phyloP scores from a whole-genome alignment of 1,284 basidiomycete species.

The Moesziomyces parantarcticus region DNA sequence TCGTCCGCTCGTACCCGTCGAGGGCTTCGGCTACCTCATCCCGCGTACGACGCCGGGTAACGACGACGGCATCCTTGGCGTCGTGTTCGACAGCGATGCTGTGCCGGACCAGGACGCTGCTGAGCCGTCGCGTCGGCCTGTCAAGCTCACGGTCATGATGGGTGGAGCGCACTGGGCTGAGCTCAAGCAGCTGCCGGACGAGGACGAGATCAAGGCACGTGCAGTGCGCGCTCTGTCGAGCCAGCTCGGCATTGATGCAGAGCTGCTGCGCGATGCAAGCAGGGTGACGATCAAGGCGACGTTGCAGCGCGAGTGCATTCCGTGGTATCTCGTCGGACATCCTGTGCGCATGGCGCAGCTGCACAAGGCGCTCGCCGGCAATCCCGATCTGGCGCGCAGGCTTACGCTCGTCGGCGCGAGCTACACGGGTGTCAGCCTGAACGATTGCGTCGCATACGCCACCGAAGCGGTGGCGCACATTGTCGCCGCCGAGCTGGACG shows the following conservation, averaged over 20 bases:
- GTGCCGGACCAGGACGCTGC: constrained; percentile 62
- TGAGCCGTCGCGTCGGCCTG: constrained; percentile 32
- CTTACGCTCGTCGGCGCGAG: constrained; percentile 85
- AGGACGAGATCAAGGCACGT: constrained; percentile 35
- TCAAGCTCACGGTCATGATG: constrained; percentile 89
- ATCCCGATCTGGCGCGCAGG: constrained; percentile 71
- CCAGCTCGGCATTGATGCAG: constrained; percentile 50
- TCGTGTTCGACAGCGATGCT: constrained; percentile 75
- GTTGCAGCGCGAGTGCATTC: constrained; percentile 82
- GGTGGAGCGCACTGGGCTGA: constrained; percentile 75
- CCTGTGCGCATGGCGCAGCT: constrained; percentile 77
- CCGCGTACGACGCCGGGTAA: constrained; percentile 77
- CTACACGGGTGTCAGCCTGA: constrained; percentile 87
- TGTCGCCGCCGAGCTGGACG: constrained; percentile 36
- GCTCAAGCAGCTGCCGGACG: constrained; percentile 72
- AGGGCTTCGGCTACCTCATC: constrained; percentile 93
- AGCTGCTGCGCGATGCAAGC: constrained; percentile 23
- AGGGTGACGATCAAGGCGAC: constrained; percentile 66
- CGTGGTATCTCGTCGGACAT: constrained; percentile 82
- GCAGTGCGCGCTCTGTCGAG: constrained; percentile 51
- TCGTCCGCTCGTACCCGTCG: constrained; percentile 76
- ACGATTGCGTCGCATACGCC: constrained; percentile 77
- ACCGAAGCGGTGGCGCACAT: constrained; percentile 40
- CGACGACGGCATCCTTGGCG: constrained; percentile 68
- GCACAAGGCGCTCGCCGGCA: constrained; percentile 69